Evolutionary conservation across 441 rosid genomes (phyloP).

Genomic region (Monsonia emarginata): DNA sequence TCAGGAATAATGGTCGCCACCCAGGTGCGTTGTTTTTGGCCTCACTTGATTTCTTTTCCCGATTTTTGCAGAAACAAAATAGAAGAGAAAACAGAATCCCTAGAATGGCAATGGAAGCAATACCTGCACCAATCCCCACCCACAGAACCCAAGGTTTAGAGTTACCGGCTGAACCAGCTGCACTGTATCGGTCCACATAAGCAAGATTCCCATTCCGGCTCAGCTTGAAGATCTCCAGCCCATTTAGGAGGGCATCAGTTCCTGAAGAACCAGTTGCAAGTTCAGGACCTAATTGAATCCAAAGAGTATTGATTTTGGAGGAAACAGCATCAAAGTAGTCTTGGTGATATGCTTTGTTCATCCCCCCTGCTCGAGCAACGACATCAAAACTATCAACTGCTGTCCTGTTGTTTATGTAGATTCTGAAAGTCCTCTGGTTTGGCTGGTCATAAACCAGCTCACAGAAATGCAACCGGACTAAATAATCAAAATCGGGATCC

Average conservation of each 20-base stretch:
- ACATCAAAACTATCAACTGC: slow-evolving; percentile 66
- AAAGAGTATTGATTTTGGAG: slow-evolving; percentile 37
- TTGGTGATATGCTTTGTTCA: slow-evolving; percentile 51
- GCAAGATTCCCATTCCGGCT: slow-evolving; percentile 51
- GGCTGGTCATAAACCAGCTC: slow-evolving; percentile 59
- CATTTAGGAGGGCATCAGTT: slow-evolving; percentile 71
- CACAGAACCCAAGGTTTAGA: slow-evolving; percentile 38
- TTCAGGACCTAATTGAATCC: slow-evolving; percentile 86
- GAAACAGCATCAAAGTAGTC: slow-evolving; percentile 71
- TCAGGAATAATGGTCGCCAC: slow-evolving; percentile 63
- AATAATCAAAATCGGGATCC: slow-evolving; percentile 59
- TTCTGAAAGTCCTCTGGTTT: slow-evolving; percentile 64
- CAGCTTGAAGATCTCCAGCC: slow-evolving; percentile 78
- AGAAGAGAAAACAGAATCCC: slow-evolving; percentile 21
- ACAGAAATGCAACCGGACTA: slow-evolving; percentile 83
- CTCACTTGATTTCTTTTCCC: slow-evolving; percentile 27
- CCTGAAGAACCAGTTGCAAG: slow-evolving; percentile 46
- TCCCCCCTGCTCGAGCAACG: slow-evolving; percentile 38
- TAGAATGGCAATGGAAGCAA: slow-evolving; percentile 36
- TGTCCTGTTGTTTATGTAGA: slow-evolving; percentile 63
- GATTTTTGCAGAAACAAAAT: slow-evolving; percentile 36
- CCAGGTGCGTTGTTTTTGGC: slow-evolving; percentile 39
- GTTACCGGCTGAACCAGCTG: slow-evolving; percentile 17
- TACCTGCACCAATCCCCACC: slow-evolving; percentile 53
- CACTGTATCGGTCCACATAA: slow-evolving; percentile 23